Evolutionary conservation across 2,329 filamentous ascomycete genomes (phyloP), one percentile per base, ranked within the genome.

Genomic region (Rhinocladiella mackenziei): DNA sequence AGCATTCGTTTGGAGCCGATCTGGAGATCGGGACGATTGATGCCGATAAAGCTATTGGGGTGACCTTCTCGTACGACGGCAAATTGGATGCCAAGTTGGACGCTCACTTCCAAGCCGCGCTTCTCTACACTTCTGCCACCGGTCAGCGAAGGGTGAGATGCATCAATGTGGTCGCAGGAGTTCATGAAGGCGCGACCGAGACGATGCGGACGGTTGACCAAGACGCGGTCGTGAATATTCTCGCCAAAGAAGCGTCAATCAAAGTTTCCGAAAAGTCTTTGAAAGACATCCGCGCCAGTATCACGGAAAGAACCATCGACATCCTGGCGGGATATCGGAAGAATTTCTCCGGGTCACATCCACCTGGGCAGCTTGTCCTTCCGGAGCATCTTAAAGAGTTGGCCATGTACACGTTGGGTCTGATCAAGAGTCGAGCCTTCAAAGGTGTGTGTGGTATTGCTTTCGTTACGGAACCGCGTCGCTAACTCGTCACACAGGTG

Each of bases 1-100:
- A 98, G 61, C 89, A 96, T 67, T 92, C 86, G 0, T 94, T 95
- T 60, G 89, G 89, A 8, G 89, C 89, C 2, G 92, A 98, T 65
- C 77, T 98, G 32, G 89, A 98, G 63, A 86, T 98, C 58, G 92
- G 92, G 19, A 80, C 86, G 39, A 81, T 97, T 39, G 92, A 97
- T 62, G 83, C 88, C 14, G 92, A 98, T 67, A 96, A 96, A 70
- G 88, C 91, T 7, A 77, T 98, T 54, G 86, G 83, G 2, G 86
- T 97, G 8, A 83, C 88, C 36, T 98, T 98, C 64, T 86, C 80
- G 58, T 94, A 98, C 65, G 92, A 98, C 61, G 92, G 92, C 48
- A 97, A 97, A 68, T 78, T 98, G n/a, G 92, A 98, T 65, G 74
- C 88, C 3, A 96, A 96, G 67, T 76, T 97, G 15, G 92, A 98